Evolutionary conservation across 306 rosid genomes (phyloP).

Genomic region (Quercus alba): DNA sequence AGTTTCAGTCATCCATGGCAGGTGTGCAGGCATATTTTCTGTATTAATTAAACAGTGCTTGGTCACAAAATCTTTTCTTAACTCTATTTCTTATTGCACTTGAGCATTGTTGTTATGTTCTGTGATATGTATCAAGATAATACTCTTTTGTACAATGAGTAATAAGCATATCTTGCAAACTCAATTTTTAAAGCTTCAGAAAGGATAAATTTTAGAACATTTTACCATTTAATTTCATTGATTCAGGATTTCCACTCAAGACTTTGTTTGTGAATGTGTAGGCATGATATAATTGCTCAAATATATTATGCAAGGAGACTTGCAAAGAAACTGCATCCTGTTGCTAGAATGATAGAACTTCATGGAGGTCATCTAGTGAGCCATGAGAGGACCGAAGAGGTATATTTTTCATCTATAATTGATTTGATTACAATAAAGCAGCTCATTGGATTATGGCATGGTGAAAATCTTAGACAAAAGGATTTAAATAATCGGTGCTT

Average conservation of each 20-base stretch:
- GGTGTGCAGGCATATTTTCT: slow-evolving; percentile 40
- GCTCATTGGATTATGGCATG: neutral
- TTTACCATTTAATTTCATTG: neutral
- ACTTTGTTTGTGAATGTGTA: slow-evolving; percentile 24
- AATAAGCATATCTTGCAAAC: neutral
- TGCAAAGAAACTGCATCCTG: slow-evolving; percentile 76
- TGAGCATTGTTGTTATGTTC: slow-evolving; percentile 2
- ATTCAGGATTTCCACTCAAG: slow-evolving; percentile 11
- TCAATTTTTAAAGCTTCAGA: neutral
- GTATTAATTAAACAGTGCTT: neutral
- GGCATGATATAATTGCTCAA: slow-evolving; percentile 93
- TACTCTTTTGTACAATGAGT: neutral
- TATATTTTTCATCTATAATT: slow-evolving; percentile 15
- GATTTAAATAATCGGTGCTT: neutral
- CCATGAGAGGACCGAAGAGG: slow-evolving; percentile 91
- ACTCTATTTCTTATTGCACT: slow-evolving; percentile 3
- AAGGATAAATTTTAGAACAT: neutral
- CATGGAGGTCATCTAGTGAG: slow-evolving; percentile 97
- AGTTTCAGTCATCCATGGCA: slow-evolving; percentile 88
- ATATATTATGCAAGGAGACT: slow-evolving; percentile 68
- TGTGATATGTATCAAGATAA: neutral
- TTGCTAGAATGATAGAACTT: slow-evolving; percentile 90
- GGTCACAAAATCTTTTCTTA: neutral
- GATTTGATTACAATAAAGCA: neutral
- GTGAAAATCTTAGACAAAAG: neutral